Evolutionary conservation across 208 protist species (phyloP).

Genomic region (Leishmania tarentolae): DNA sequence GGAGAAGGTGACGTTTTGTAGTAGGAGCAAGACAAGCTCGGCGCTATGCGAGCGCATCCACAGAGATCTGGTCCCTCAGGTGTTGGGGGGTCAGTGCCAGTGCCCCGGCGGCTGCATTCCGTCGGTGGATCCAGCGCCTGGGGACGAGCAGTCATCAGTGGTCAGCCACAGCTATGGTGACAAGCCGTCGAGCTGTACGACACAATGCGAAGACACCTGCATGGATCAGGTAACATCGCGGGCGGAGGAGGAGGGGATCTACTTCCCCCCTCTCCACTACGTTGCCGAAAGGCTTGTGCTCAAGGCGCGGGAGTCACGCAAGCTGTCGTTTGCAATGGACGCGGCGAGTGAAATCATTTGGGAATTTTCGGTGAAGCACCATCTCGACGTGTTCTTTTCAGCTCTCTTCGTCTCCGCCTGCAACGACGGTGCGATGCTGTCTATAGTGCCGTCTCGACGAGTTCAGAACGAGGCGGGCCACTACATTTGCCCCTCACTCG

Average conservation of each 20-base stretch:
- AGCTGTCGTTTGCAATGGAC: slow-evolving; percentile 39
- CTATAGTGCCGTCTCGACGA: slow-evolving; percentile 23
- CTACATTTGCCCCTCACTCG: slow-evolving; percentile 43
- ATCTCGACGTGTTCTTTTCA: slow-evolving; percentile 43
- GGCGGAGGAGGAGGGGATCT: not conserved
- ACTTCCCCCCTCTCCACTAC: slow-evolving; percentile 13
- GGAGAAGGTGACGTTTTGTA: slow-evolving; percentile 55
- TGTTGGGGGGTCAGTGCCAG: slow-evolving; percentile 49
- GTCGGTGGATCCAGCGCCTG: not conserved
- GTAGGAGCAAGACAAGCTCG: slow-evolving; percentile 25
- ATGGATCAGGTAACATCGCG: slow-evolving; percentile 1
- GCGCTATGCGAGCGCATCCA: slow-evolving; percentile 44
- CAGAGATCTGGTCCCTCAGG: slow-evolving; percentile 42
- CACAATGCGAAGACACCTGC: not conserved
- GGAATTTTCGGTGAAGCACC: slow-evolving; percentile 53
- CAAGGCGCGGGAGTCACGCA: slow-evolving; percentile 26
- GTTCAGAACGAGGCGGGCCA: slow-evolving; percentile 53
- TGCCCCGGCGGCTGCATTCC: slow-evolving; percentile 55
- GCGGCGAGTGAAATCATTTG: slow-evolving; percentile 55
- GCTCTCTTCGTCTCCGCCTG: slow-evolving; percentile 46
- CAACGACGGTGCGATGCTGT: slow-evolving; percentile 35
- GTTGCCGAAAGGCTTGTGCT: slow-evolving; percentile 36
- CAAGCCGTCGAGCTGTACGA: not conserved
- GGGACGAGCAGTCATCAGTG: not conserved
- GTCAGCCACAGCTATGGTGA: not conserved